phyloP scores from a whole-genome alignment of 768 basidiomycete genomes.

The Rhizopogon salebrosus region DNA sequence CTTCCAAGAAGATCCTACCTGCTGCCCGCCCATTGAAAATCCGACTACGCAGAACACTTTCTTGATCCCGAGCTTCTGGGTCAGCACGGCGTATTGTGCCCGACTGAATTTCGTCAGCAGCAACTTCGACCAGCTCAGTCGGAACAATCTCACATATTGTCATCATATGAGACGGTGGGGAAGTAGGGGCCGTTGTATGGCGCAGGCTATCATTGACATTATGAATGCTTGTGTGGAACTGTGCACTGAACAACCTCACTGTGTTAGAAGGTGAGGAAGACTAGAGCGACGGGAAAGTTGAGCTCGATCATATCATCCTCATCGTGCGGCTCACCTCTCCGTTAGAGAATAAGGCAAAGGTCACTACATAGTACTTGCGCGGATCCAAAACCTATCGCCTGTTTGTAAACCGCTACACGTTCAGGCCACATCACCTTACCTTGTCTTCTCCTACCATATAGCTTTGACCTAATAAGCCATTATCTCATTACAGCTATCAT shows the following conservation, averaged over 20 bases:
- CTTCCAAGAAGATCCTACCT: conserved; percentile 18
- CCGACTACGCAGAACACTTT: conserved; percentile 45
- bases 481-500: conserved; percentile 7
- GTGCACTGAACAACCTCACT: conserved; percentile 5
- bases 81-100: conserved; percentile 50
- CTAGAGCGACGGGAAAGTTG: conserved; percentile 20
- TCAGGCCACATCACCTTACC: conserved; percentile 18
- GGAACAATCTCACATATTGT: conserved; percentile 43
- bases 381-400: conserved; percentile 40
- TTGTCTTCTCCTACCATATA: conserved; percentile 51
- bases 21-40: conserved; percentile 59
- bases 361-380: conserved; percentile 47
- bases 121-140: neutral
- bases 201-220: conserved; percentile 30
- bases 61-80: conserved; percentile 38
- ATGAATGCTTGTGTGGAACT: neutral
- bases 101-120: conserved; percentile 28
- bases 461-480: conserved; percentile 34
- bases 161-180: conserved; percentile 49
- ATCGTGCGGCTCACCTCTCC: conserved; percentile 40
- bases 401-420: neutral
- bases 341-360: conserved; percentile 54
- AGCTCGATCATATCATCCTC: neutral
- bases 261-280: conserved; percentile 61
- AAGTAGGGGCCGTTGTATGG: conserved; percentile 61